Conservation (phyloP, 768 basidiomycete genomes). For the Tylopilus balloui region DNA sequence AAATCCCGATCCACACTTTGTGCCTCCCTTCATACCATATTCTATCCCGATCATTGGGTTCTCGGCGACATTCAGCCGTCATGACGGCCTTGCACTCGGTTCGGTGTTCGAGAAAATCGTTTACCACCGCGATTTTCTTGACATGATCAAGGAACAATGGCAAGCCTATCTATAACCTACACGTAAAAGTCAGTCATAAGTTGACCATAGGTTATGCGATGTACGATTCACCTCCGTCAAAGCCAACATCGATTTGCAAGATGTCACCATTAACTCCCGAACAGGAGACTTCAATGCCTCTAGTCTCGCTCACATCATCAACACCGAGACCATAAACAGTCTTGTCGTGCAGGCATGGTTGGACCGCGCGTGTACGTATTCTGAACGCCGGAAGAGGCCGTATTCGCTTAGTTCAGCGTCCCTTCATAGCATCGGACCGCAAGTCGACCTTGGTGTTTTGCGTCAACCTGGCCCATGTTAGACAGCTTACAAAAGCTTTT, state of each 20-base stretch:
- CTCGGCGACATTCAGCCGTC: conserved; percentile 90
- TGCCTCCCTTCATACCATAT: conserved; percentile 38
- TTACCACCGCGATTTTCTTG: conserved; percentile 84
- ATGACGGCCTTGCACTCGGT: conserved; percentile 85
- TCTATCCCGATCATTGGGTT: conserved; percentile 86
- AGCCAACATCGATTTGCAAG: conserved; percentile 63
- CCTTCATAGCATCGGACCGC: conserved; percentile 43
- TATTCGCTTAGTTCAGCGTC: conserved; percentile 6
- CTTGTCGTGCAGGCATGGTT: conserved; percentile 82
- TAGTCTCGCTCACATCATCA: conserved; percentile 77
- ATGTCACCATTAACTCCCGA: conserved; percentile 58
- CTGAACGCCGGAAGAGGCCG: neutral
- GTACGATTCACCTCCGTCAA: conserved; percentile 82
- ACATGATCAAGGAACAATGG: conserved; percentile 95
- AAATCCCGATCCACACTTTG: conserved; percentile 43
- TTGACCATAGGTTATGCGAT: conserved; percentile 65
- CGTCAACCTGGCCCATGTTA: conserved; percentile 78
- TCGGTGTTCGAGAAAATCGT: conserved; percentile 89
- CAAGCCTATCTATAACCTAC: conserved; percentile 23
- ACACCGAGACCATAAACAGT: conserved; percentile 71
- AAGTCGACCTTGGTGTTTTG: conserved; percentile 93
- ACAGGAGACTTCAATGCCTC: conserved; percentile 81
- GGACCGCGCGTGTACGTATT: conserved; percentile 67
- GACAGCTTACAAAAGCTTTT: conserved; percentile 67
- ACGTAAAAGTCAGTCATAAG: neutral